Evolutionary conservation across 257 asterid genomes (phyloP).

Genomic region (Jacaranda copaia): DNA sequence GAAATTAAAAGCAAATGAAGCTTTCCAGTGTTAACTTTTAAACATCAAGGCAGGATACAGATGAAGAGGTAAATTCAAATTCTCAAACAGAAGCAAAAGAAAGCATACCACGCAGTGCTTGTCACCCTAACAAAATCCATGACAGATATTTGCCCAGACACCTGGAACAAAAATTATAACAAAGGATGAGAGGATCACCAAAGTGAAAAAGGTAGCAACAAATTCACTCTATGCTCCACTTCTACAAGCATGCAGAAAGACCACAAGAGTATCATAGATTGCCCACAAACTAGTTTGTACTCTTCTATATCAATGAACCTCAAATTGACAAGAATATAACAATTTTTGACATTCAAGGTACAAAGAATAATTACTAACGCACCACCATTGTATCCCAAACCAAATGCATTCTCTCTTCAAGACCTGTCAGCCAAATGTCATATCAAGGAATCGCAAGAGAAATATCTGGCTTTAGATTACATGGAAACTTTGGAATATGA

Average conservation of each 20-base stretch:
- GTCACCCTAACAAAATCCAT: constrained; percentile 84
- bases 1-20: constrained; percentile 7
- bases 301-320: neutral
- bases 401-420: constrained; percentile 98
- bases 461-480: constrained; percentile 20
- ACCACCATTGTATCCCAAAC: constrained; percentile 99
- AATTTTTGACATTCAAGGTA: constrained; percentile 8
- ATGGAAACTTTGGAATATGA: constrained; percentile 18
- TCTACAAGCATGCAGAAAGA: no score
- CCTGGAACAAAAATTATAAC: constrained; percentile 51
- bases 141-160: constrained; percentile 79
- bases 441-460: constrained; percentile 12
- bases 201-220: neutral
- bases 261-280: no score
- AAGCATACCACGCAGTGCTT: constrained; percentile 86
- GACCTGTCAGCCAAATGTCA: constrained; percentile 55
- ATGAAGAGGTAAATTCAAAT: neutral
- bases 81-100: neutral
- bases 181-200: no score
- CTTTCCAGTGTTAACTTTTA: neutral
- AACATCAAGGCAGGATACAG: no score
- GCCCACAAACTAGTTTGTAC: neutral
- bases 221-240: no score
- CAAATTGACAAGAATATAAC: neutral
- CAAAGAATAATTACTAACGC: constrained; percentile 40